A percentile compares a stretch with the other conserved stretches of the same genome.
These are phyloP conservation scores for Cucurbita argyrosperma DNA, from an alignment of 306 rosid species.

Conservation along the genomic window DNA sequence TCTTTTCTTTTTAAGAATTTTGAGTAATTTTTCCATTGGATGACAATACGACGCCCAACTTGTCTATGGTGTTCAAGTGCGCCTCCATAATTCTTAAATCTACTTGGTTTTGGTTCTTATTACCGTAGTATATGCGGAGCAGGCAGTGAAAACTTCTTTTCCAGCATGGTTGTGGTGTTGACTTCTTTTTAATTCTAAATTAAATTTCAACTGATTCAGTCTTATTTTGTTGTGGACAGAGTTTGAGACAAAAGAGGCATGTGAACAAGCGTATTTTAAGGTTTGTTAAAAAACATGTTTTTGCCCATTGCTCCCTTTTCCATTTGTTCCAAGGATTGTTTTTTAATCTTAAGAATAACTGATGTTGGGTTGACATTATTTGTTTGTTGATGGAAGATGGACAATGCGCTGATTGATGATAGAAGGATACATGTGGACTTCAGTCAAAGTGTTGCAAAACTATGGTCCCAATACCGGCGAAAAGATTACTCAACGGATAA, in stretches of 20 bases:
- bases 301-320: neutral
- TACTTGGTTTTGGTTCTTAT: neutral
- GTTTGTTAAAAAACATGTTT: slow-evolving; percentile 23
- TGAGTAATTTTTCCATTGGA: neutral
- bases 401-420: slow-evolving; percentile 92
- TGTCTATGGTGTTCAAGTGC: neutral
- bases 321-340: neutral
- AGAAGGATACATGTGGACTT: slow-evolving; percentile 96
- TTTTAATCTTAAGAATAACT: neutral
- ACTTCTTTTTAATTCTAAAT: neutral
- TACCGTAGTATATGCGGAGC: neutral
- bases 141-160: neutral
- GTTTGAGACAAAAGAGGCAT: slow-evolving; percentile 55
- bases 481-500: slow-evolving; percentile 44
- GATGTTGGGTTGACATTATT: neutral
- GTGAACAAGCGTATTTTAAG: slow-evolving; percentile 94
- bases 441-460: slow-evolving; percentile 85
- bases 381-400: slow-evolving; percentile 51
- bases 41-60: neutral
- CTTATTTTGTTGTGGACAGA: slow-evolving; percentile 30
- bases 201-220: neutral
- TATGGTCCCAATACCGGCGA: slow-evolving; percentile 79
- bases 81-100: neutral
- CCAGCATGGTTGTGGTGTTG: neutral
- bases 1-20: neutral